A percentile compares a stretch with the other conserved stretches of the same genome.
These are phyloP conservation scores for Chlamydomonas urium DNA, from an alignment of 139 green algal species.

Conservation along the genomic window DNA sequence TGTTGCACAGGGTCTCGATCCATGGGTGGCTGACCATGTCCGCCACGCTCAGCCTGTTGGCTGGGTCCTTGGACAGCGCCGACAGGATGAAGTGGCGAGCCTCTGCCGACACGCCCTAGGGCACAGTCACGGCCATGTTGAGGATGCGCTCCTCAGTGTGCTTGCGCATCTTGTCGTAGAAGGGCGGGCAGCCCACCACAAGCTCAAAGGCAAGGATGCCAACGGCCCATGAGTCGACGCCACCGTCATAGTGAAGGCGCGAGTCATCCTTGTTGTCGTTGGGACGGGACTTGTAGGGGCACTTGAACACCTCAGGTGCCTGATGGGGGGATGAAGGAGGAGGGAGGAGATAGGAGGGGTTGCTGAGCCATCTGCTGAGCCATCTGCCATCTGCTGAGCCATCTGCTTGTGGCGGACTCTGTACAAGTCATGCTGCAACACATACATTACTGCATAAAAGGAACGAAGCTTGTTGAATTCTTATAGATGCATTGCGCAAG, in stretches of 20 bases:
- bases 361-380: background rate
- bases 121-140: constrained; percentile 24
- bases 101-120: constrained; percentile 22
- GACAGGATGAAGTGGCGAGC: constrained; percentile 37
- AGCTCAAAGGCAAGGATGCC: constrained; percentile 86
- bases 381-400: too few species aligned
- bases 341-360: background rate
- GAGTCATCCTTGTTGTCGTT: constrained; percentile 67
- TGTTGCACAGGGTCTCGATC: constrained; percentile 37
- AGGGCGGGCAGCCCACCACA: constrained; percentile 73
- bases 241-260: constrained; percentile 42
- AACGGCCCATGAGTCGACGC: constrained; percentile 85
- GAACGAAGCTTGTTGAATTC: too few species aligned
- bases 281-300: constrained; percentile 64
- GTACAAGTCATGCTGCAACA: too few species aligned
- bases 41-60: constrained; percentile 33
- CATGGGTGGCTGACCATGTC: constrained; percentile 55
- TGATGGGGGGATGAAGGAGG: constrained; percentile 34
- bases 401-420: too few species aligned
- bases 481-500: too few species aligned
- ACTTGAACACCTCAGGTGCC: constrained; percentile 52
- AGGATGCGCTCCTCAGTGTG: constrained; percentile 49
- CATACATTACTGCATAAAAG: too few species aligned
- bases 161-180: constrained; percentile 57
- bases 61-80: constrained; percentile 46